These are phyloP conservation scores for Fusarium subtropicale DNA, from an alignment of 2,329 filamentous ascomycete species.

Conservation along the genomic window DNA sequence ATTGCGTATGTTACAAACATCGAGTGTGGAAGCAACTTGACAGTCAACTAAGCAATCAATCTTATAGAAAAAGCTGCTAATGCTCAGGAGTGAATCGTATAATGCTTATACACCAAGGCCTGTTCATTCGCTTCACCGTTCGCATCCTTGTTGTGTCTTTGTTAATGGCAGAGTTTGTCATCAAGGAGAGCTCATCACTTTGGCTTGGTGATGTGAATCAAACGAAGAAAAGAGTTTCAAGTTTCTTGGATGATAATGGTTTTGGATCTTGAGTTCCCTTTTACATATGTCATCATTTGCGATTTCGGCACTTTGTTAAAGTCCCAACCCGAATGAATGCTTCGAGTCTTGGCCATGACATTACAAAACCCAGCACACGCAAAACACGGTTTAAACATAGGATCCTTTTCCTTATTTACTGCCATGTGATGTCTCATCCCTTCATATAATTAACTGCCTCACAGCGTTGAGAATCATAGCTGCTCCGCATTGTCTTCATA, in stretches of 20 bases:
- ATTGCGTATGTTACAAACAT: not conserved
- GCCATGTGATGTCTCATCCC: not conserved
- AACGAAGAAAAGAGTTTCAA: not conserved
- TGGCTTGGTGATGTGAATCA: not conserved
- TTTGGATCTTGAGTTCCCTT: not conserved
- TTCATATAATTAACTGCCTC: not conserved
- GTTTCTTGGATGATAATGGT: too few species aligned
- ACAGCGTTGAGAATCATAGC: not conserved
- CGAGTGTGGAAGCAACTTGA: not conserved
- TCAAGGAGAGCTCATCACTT: not conserved
- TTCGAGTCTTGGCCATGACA: not conserved
- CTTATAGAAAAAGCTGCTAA: not conserved
- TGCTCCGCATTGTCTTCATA: not conserved
- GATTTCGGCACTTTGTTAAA: not conserved
- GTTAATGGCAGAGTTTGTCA: not conserved
- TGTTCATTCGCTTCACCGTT: not conserved
- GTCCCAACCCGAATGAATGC: not conserved
- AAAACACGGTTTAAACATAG: not conserved
- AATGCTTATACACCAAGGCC: fast-evolving
- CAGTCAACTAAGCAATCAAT: not conserved
- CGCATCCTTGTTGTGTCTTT: not conserved
- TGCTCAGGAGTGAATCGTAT: not conserved
- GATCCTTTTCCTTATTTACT: not conserved
- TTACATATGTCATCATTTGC: not conserved
- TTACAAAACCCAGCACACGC: not conserved